Conservation (phyloP, 371 early-diverging fungal genomes). For the Rhizomucor miehei region DNA sequence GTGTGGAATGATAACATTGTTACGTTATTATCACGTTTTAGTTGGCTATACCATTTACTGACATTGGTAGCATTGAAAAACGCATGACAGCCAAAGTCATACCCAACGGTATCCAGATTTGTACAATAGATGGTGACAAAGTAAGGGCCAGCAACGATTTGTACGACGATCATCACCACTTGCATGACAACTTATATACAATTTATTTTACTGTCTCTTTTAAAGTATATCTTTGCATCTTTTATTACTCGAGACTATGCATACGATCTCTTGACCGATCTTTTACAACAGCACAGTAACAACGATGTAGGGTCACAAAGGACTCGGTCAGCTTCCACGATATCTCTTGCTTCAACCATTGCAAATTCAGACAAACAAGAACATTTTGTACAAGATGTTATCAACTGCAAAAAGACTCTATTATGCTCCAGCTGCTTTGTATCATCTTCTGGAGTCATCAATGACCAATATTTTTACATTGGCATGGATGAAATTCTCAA, state of each 20-base stretch:
- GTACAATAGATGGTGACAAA: constrained; percentile 65
- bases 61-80: constrained; percentile 80
- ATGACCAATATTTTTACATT: too few species aligned
- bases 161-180: too few species aligned
- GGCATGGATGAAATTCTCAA: too few species aligned
- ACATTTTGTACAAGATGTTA: too few species aligned
- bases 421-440: too few species aligned
- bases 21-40: constrained; percentile 14
- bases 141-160: constrained; percentile 6
- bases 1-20: neutral
- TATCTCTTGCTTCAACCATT: too few species aligned
- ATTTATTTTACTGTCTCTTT: neutral
- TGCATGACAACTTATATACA: neutral
- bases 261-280: constrained; percentile 62
- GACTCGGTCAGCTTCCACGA: too few species aligned
- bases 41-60: constrained; percentile 79
- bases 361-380: too few species aligned
- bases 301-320: too few species aligned
- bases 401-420: too few species aligned
- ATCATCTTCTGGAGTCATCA: too few species aligned
- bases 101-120: constrained; percentile 83
- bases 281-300: constrained; percentile 46
- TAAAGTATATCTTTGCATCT: constrained; percentile 73
- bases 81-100: constrained; percentile 79
- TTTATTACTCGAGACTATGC: constrained; percentile 79